phyloP scores from a whole-genome alignment of 140 eudicot genomes.

The Erigeron philadelphicus region DNA sequence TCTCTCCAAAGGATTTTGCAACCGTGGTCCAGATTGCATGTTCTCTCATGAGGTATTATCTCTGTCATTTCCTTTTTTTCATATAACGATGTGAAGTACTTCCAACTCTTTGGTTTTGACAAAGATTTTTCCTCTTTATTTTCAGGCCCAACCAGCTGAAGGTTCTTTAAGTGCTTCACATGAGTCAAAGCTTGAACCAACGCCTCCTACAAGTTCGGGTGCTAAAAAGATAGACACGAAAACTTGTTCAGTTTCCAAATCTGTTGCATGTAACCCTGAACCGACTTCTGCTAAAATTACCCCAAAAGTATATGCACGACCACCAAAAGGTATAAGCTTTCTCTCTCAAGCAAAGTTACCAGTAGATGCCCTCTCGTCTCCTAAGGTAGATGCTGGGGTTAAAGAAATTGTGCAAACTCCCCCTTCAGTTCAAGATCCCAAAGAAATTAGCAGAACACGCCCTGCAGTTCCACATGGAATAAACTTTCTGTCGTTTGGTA shows the following conservation, averaged over 20 bases:
- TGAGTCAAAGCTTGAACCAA: conserved; percentile 26
- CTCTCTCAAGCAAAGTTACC: conserved; percentile 25
- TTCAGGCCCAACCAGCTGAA: conserved; percentile 32
- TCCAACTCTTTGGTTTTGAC: background rate
- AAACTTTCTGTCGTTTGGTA: conserved; percentile 71
- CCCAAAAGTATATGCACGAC: conserved; percentile 28
- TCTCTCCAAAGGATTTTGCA: conserved; percentile 53
- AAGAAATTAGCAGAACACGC: conserved; percentile 24
- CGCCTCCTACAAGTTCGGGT: conserved; percentile 24
- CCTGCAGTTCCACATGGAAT: conserved; percentile 49
- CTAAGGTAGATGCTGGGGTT: conserved; percentile 26
- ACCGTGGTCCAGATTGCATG: conserved; percentile 66
- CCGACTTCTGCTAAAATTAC: conserved; percentile 15
- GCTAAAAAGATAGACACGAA: conserved; percentile 29
- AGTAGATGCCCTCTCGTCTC: conserved; percentile 19
- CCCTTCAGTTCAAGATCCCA: conserved; percentile 16
- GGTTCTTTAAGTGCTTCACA: conserved; percentile 11
- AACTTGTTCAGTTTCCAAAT: conserved; percentile 16
- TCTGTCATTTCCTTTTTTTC: conserved; percentile 6
- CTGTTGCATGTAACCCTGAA: conserved; percentile 23
- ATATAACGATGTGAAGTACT: background rate
- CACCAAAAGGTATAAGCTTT: conserved; percentile 61
- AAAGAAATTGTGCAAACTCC: conserved; percentile 24
- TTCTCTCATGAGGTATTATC: conserved; percentile 76
- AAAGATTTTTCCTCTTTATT: background rate